Conservation (phyloP, 2,329 filamentous ascomycete species). For the Tothia fuscella region DNA sequence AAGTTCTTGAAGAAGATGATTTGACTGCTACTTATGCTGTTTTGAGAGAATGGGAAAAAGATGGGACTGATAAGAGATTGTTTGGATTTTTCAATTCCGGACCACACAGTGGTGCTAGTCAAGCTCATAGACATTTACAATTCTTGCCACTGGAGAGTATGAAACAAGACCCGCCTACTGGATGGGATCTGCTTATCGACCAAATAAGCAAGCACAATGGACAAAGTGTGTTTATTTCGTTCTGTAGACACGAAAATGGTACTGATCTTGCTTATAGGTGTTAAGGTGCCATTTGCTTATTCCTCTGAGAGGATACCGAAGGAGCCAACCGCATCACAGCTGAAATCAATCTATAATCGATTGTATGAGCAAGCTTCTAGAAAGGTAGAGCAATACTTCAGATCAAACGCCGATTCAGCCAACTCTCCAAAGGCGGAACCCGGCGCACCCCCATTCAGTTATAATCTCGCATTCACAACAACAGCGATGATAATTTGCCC, state of each 20-base stretch:
- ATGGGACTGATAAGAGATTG: constrained; percentile 28
- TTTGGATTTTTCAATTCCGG: constrained; percentile 64
- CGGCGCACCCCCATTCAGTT: constrained; percentile 38
- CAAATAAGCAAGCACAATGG: constrained; percentile 12
- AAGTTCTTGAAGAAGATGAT: constrained; percentile 49
- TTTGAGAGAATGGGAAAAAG: constrained; percentile 42
- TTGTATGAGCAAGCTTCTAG: constrained; percentile 23
- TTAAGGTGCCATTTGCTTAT: constrained; percentile 34
- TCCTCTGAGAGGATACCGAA: constrained; percentile 30
- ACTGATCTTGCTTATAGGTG: too few species aligned
- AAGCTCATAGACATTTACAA: constrained; percentile 61
- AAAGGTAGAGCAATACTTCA: constrained; percentile 29
- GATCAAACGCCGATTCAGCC: constrained; percentile 22
- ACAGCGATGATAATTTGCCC: constrained; percentile 42
- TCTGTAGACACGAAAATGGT: too few species aligned
- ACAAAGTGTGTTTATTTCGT: too few species aligned
- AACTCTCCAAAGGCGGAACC: constrained; percentile 18
- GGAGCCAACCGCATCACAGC: constrained; percentile 26
- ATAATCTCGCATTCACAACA: constrained; percentile 47
- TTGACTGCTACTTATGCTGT: constrained; percentile 51
- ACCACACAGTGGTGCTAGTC: constrained; percentile 54
- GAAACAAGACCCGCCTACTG: constrained; percentile 26
- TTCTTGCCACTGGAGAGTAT: constrained; percentile 55
- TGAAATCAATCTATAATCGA: constrained; percentile 23
- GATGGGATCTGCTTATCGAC: constrained; percentile 13